Evolutionary conservation across 2,329 filamentous ascomycete genomes (phyloP), one percentile per base, ranked within the genome.

Genomic region (Akanthomyces dipterigenus): DNA sequence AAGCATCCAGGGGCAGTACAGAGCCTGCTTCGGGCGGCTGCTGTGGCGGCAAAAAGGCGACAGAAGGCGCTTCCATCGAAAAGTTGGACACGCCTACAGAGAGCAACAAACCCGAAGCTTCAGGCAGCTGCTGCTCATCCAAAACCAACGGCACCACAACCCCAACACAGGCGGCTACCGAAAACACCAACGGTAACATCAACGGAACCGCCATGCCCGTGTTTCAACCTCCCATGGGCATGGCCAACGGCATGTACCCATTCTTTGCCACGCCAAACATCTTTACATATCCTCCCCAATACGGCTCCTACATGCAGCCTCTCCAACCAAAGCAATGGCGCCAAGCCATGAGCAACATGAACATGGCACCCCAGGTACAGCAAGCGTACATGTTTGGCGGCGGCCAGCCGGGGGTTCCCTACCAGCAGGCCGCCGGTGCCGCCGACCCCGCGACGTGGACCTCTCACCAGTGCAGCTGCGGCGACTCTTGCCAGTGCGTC

Each of bases 401-500:
- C 65, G 70, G 59, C 12, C 57, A 38, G 11, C 16, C 68, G 14
- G 63, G 67, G 5, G 60, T 65, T 8, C 58, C 69, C 7, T 68
- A 69, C 49, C 64, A 56, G 57, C 66, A 62, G 46, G 63, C 48
- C 60, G 63, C 48, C 60, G 68, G 55, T 36, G 56, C 62, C 34
- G 38, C 55, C 24, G 66, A 65, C n/a, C 59, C 57, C n/a, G 62
- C 66, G 3, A 62, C 66, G 3, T 74, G 71, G 65, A 77, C 71
- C 22, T 74, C 70, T 58, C 75, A 75, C 50, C 75, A 72, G 59
- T 90, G 88, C 67, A 77, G 78, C 53, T 90, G 88, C 68, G 88
- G 88, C 22, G 82, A 87, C 59, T 76, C 76, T 31, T 90, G 88
- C 65, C 80, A 86, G 65, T 90, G 88, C 68, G 76, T 89, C 40